Percentiles rank a stretch among this genome's conserved stretches.
Evolutionary conservation across 1,284 basidiomycete genomes (phyloP).

Genomic region (Takashimella tepidaria): DNA sequence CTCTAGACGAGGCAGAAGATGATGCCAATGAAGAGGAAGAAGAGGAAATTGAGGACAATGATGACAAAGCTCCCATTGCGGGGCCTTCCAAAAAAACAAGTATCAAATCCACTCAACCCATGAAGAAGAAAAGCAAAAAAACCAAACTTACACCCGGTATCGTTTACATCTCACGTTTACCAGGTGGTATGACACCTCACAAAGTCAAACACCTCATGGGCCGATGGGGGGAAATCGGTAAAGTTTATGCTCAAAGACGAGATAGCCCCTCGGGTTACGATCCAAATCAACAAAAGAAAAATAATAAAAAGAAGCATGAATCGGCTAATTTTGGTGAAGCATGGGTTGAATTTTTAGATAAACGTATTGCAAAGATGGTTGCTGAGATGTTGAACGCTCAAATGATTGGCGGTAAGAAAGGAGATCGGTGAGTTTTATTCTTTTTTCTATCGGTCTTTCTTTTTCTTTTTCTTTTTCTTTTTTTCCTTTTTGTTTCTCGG

Average conservation of each 20-base stretch:
- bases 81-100: neutral
- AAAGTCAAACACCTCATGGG: constrained; percentile 93
- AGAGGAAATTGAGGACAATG: no score
- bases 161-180: constrained; percentile 91
- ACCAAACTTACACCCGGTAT: constrained; percentile 58
- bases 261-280: constrained; percentile 52
- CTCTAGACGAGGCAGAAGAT: no score
- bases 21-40: no score
- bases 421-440: constrained; percentile 44
- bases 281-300: constrained; percentile 18
- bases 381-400: constrained; percentile 96
- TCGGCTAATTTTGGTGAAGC: constrained; percentile 89
- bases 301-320: constrained; percentile 52
- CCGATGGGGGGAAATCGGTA: constrained; percentile 72
- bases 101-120: neutral
- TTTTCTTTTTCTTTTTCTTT: constrained; percentile 2
- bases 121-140: constrained; percentile 20
- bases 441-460: neutral
- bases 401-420: constrained; percentile 91
- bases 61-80: neutral
- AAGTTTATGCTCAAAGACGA: constrained; percentile 82
- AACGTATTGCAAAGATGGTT: constrained; percentile 80
- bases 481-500: neutral
- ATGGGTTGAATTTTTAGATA: constrained; percentile 97
- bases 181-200: constrained; percentile 96